Evolutionary conservation across 129 eudicot genomes (phyloP).

Genomic region (Flaveria trinervia): DNA sequence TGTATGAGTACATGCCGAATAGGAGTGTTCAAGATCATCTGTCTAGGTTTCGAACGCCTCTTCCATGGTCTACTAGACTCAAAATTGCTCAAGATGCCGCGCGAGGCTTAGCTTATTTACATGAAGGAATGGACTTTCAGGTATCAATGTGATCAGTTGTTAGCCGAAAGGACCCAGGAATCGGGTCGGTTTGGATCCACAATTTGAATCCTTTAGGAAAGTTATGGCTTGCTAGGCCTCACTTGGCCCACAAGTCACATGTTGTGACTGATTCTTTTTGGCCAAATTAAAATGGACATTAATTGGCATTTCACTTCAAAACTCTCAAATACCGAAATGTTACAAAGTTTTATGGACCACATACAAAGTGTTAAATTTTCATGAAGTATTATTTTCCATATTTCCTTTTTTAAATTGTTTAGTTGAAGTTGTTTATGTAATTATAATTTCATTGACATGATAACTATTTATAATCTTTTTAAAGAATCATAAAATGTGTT

Average conservation of each 20-base stretch:
- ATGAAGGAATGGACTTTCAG: slow-evolving; percentile 91
- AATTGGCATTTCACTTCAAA: too few relatives aligned
- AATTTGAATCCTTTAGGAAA: too few relatives aligned
- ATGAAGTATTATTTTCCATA: neutral
- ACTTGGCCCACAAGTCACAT: too few relatives aligned
- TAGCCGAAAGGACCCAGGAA: neutral
- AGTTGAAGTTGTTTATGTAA: too few relatives aligned
- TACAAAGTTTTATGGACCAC: too few relatives aligned
- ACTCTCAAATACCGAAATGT: too few relatives aligned
- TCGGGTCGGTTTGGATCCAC: neutral
- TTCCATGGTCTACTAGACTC: slow-evolving; percentile 68
- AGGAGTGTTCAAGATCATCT: slow-evolving; percentile 80
- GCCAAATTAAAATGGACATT: too few relatives aligned
- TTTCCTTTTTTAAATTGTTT: neutral
- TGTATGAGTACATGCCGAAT: slow-evolving; percentile 77
- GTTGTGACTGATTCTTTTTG: too few relatives aligned
- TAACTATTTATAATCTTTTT: neutral
- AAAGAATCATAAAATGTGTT: neutral
- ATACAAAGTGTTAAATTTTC: neutral
- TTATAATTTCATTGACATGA: neutral
- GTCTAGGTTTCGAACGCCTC: slow-evolving; percentile 61
- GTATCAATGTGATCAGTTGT: slow-evolving; percentile 26
- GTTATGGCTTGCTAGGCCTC: too few relatives aligned
- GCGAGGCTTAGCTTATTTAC: slow-evolving; percentile 79
- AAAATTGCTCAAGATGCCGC: slow-evolving; percentile 87